These are phyloP conservation scores for Mortierella antarctica DNA, from an alignment of 192 early-diverging fungal genomes.

Conservation along the genomic window DNA sequence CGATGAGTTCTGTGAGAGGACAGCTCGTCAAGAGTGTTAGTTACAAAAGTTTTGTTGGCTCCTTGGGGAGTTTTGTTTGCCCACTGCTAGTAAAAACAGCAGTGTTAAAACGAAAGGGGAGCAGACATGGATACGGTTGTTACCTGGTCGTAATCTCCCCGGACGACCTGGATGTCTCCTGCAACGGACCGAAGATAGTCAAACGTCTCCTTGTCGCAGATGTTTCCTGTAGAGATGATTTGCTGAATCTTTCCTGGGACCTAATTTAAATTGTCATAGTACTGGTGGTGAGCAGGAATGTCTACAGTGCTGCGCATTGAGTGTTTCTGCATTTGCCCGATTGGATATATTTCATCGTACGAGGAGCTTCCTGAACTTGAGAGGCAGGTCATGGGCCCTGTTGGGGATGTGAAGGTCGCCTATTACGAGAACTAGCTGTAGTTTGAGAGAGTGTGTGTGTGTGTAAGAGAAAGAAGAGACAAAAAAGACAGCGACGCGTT, in stretches of 20 bases:
- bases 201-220: constrained; percentile 82
- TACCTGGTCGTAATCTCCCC: constrained; percentile 89
- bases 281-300: not conserved
- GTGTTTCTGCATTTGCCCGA: not conserved
- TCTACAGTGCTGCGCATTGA: not conserved
- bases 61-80: no score
- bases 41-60: no score
- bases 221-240: constrained; percentile 94
- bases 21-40: no score
- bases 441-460: not conserved
- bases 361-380: constrained; percentile 93
- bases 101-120: not conserved
- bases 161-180: constrained; percentile 77
- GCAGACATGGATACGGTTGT: not conserved
- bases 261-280: constrained; percentile 33
- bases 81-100: no score
- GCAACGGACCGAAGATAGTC: constrained; percentile 90
- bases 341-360: constrained; percentile 52
- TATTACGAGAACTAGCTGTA: constrained; percentile 84
- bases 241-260: constrained; percentile 96
- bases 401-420: constrained; percentile 98
- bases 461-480: not conserved
- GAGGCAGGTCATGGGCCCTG: constrained; percentile 86
- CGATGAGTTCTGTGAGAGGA: constrained; percentile 49
- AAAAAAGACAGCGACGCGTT: no score